These are phyloP conservation scores for Fusarium sp. DNA, from an alignment of 2,329 filamentous ascomycete genomes.

Conservation along the genomic window DNA sequence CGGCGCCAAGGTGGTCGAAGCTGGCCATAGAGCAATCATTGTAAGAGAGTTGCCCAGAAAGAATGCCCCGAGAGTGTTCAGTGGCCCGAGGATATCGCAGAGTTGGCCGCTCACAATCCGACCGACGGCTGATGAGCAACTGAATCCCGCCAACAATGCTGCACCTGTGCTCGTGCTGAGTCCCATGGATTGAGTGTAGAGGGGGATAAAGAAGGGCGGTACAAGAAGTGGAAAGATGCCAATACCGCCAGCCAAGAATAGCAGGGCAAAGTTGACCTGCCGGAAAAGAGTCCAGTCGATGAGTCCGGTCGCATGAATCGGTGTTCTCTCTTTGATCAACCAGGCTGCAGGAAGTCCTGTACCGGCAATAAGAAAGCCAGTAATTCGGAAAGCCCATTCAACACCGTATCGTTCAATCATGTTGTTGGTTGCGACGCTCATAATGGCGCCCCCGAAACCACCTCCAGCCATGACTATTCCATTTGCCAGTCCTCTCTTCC, in stretches of 20 bases:
- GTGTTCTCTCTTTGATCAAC: conserved; percentile 61
- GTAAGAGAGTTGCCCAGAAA: conserved; percentile 66
- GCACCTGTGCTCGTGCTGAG: conserved; percentile 65
- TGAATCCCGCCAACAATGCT: conserved; percentile 70
- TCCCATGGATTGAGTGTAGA: conserved; percentile 67
- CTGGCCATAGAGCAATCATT: conserved; percentile 72
- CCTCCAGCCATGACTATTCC: conserved; percentile 66
- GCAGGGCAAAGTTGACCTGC: conserved; percentile 61
- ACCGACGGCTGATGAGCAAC: conserved; percentile 69
- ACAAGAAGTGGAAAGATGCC: conserved; percentile 72
- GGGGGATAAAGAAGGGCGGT: conserved; percentile 70
- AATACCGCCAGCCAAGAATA: conserved; percentile 67
- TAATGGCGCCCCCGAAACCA: conserved; percentile 67
- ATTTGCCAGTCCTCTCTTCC: conserved; percentile 66
- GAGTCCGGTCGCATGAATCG: conserved; percentile 42
- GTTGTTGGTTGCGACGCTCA: conserved; percentile 62
- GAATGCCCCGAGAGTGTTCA: conserved; percentile 66
- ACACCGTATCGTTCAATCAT: conserved; percentile 60
- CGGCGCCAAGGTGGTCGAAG: conserved; percentile 65
- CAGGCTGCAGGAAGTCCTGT: conserved; percentile 68
- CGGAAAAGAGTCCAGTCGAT: conserved; percentile 68
- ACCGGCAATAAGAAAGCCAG: conserved; percentile 63
- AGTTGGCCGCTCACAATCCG: conserved; percentile 65
- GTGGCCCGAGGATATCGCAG: conserved; percentile 65
- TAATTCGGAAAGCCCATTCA: conserved; percentile 65